Base-by-base conservation (phyloP, 441 rosid genomes). In the Pelargonium citronellum region DNA sequence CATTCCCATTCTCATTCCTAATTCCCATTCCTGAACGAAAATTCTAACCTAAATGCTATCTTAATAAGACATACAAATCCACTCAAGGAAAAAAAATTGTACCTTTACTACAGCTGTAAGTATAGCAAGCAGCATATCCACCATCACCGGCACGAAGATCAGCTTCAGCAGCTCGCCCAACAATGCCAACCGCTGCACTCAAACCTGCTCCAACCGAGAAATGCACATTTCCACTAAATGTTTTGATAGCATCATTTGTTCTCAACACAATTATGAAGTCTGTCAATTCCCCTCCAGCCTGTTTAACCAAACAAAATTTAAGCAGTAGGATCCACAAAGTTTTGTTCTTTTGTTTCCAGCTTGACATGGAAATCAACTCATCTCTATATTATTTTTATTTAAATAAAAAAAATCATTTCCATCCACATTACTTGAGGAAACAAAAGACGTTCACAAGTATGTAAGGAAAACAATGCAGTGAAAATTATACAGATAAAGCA, bases 81-180 rank as follows among this genome's bases (percentile, higher is more conserved):
- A n/a, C n/a, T n/a, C n/a, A n/a, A n/a, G n/a, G n/a, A n/a, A n/a
- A n/a, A n/a, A n/a, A n/a, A n/a, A n/a, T n/a, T n/a, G n/a, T n/a
- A n/a, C 99, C 97, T 91, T 95, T 95, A 79, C 97, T 90, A 81
- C 99, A 88, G 77, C 99, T 92, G 79, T 95, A 95, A 1, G 99
- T 85, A 80, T 95, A 95, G 79, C 95, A 90, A 67, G 98, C 93
- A 51, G 98, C 95, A 85, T 79, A 90, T 79, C 99, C 99, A 76
- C 97, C 92, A 69, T 87, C 89, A 64, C 99, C 97, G 71, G 97
- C 98, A 72, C 98, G 85, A 43, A 95, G 67, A 78, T 83, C 97
- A 44, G 96, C 99, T 83, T 92, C 99, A 73, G 79, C 87, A 62
- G 92, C 86, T 70, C 97, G 82, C 70, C 98, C 97, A 73, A 87